Evolutionary conservation across 1,284 basidiomycete genomes (phyloP).

Genomic region (Tylopilus sp.): DNA sequence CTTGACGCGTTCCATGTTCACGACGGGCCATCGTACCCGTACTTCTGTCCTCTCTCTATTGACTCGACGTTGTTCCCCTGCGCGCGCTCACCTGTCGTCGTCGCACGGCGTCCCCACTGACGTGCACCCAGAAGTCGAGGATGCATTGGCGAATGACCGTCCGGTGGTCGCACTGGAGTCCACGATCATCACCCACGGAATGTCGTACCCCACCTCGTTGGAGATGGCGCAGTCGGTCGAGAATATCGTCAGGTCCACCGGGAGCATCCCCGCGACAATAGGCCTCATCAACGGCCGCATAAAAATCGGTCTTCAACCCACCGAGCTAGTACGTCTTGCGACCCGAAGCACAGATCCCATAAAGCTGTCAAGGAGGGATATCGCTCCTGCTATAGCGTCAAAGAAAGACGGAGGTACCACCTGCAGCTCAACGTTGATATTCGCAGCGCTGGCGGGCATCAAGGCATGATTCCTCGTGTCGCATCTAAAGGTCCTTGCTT

Average conservation of each 20-base stretch:
- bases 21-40: slow-evolving; percentile 7
- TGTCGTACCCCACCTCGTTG: slow-evolving; percentile 78
- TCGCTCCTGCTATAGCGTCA: slow-evolving; percentile 72
- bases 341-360: slow-evolving; percentile 50
- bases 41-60: slow-evolving; percentile 5
- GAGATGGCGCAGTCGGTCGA: slow-evolving; percentile 75
- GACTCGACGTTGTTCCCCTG: slow-evolving; percentile 6
- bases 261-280: slow-evolving; percentile 87
- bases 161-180: slow-evolving; percentile 81
- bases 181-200: slow-evolving; percentile 90
- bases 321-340: slow-evolving; percentile 72
- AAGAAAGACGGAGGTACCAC: slow-evolving; percentile 85
- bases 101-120: slow-evolving; percentile 47
- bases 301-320: slow-evolving; percentile 75
- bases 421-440: slow-evolving; percentile 83
- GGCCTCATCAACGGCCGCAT: slow-evolving; percentile 81
- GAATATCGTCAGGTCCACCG: slow-evolving; percentile 69
- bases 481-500: background rate
- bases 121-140: slow-evolving; percentile 74
- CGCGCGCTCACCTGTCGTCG: background rate
- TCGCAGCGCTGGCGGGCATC: slow-evolving; percentile 81
- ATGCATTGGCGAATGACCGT: slow-evolving; percentile 59
- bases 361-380: slow-evolving; percentile 87
- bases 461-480: slow-evolving; percentile 43
- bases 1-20: slow-evolving; percentile 18